Evolutionary conservation across 202 grass and related monocot genomes (phyloP).

Genomic region (Bolboschoenoplectus hybrid): DNA sequence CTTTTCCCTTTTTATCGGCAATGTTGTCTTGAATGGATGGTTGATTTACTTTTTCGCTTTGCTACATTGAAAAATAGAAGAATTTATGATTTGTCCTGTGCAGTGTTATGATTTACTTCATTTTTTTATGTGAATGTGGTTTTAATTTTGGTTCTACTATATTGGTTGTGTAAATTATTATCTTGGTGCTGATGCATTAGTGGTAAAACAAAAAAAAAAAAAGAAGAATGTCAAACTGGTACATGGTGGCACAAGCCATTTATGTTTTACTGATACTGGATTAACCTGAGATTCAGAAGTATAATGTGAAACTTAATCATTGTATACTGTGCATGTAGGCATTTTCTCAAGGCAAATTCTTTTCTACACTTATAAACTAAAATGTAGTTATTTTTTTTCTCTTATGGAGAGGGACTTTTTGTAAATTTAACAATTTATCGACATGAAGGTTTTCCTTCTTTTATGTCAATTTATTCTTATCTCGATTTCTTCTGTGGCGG

Average conservation of each 20-base stretch:
- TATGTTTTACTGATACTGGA: background rate
- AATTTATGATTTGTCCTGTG: background rate
- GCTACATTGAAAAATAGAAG: conserved; percentile 22
- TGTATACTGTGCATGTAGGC: background rate
- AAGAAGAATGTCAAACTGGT: background rate
- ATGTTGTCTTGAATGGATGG: conserved; percentile 23
- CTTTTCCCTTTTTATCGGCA: background rate
- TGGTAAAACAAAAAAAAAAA: background rate
- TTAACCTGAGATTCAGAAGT: background rate
- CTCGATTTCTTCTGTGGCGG: background rate
- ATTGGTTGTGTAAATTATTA: background rate
- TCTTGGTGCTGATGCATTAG: background rate
- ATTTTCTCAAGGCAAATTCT: background rate
- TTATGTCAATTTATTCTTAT: background rate
- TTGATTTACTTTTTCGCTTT: conserved; percentile 25
- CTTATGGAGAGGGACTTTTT: background rate
- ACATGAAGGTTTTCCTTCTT: background rate
- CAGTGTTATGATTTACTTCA: background rate
- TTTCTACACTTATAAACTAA: background rate
- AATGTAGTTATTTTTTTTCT: background rate
- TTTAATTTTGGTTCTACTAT: background rate
- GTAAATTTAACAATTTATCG: background rate
- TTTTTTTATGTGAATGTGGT: conserved; percentile 11
- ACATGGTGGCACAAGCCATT: background rate
- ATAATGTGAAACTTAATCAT: background rate